phyloP scores from a whole-genome alignment of 805 yeast genomes.

The Lachancea quebecensis region DNA sequence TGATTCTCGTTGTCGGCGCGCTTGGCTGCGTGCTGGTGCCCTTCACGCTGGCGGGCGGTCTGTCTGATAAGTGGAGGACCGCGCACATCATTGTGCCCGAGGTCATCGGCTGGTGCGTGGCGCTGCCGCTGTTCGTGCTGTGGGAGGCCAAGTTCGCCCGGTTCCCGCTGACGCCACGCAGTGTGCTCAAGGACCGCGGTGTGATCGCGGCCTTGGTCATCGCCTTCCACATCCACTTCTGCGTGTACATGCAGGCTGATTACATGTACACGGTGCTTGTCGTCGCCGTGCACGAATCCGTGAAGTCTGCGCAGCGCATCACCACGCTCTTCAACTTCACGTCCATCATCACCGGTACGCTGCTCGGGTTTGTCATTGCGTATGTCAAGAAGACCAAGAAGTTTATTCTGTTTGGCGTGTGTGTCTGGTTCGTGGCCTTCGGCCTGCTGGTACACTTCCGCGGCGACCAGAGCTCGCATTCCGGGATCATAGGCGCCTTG shows the following conservation, averaged over 20 bases:
- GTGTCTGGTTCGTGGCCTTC: constrained; percentile 51
- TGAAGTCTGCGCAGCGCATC: constrained; percentile 57
- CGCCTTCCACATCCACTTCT: constrained; percentile 47
- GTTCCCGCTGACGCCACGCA: constrained; percentile 50
- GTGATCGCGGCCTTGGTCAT: constrained; percentile 55
- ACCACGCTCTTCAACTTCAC: constrained; percentile 56
- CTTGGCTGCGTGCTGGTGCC: constrained; percentile 60
- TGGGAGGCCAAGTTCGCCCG: constrained; percentile 53
- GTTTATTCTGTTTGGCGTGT: constrained; percentile 52
- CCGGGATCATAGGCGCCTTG: constrained; percentile 62
- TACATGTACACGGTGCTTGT: constrained; percentile 55
- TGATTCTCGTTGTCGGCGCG: constrained; percentile 44
- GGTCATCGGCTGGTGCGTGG: constrained; percentile 44
- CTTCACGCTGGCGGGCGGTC: constrained; percentile 62
- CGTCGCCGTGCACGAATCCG: constrained; percentile 51
- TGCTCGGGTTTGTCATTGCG: constrained; percentile 48
- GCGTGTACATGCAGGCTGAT: constrained; percentile 61
- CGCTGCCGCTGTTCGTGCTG: constrained; percentile 45
- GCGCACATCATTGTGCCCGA: constrained; percentile 58
- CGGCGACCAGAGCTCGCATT: constrained; percentile 38
- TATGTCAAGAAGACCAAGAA: constrained; percentile 47
- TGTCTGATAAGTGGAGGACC: constrained; percentile 42
- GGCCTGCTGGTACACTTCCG: constrained; percentile 54
- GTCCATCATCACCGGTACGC: constrained; percentile 53
- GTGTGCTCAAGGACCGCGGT: constrained; percentile 52